A percentile compares a stretch with the other conserved stretches of the same genome.
These are phyloP conservation scores for Lasiodiplodia gonubiensis DNA, from an alignment of 2,329 filamentous ascomycete species.

Conservation along the genomic window DNA sequence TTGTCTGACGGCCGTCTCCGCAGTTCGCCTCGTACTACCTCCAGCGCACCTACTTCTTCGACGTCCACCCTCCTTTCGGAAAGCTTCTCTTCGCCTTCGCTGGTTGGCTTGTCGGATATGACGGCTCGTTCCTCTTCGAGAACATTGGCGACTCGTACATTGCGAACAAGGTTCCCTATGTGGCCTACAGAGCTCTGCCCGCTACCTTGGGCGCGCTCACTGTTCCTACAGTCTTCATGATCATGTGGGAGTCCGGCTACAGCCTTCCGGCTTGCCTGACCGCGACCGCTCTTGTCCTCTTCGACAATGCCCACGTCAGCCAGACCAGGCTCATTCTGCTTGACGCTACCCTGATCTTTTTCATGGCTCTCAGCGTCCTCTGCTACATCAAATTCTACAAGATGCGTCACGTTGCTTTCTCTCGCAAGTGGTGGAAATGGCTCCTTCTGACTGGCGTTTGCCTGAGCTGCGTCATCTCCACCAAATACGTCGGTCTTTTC, in stretches of 20 bases:
- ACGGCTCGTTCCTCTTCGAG: conserved; percentile 96
- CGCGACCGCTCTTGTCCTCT: conserved; percentile 82
- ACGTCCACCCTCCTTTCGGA: conserved; percentile 96
- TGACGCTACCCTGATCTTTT: conserved; percentile 90
- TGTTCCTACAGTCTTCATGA: conserved; percentile 90
- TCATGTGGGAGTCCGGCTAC: conserved; percentile 99
- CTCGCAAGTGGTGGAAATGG: conserved; percentile 99
- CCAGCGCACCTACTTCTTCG: conserved; percentile 98
- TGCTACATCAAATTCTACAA: conserved; percentile 99
- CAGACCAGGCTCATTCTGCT: conserved; percentile 95
- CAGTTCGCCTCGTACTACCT: conserved; percentile 75
- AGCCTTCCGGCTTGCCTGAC: conserved; percentile 90
- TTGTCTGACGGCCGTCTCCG: conserved; percentile 19
- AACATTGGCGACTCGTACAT: conserved; percentile 99
- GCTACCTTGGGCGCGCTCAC: conserved; percentile 91
- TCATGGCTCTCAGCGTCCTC: conserved; percentile 93
- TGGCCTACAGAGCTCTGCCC: conserved; percentile 92
- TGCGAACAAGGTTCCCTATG: conserved; percentile 94
- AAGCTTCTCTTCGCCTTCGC: conserved; percentile 97
- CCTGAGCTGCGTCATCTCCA: conserved; percentile 96
- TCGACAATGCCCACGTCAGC: conserved; percentile 97
- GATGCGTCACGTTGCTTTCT: conserved; percentile 84
- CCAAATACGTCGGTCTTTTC: conserved; percentile 96
- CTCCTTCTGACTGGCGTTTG: conserved; percentile 91
- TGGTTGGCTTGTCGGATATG: conserved; percentile 96